Base-by-base conservation (phyloP, 176 grass and related monocot species). In the Paspalum notatum region DNA sequence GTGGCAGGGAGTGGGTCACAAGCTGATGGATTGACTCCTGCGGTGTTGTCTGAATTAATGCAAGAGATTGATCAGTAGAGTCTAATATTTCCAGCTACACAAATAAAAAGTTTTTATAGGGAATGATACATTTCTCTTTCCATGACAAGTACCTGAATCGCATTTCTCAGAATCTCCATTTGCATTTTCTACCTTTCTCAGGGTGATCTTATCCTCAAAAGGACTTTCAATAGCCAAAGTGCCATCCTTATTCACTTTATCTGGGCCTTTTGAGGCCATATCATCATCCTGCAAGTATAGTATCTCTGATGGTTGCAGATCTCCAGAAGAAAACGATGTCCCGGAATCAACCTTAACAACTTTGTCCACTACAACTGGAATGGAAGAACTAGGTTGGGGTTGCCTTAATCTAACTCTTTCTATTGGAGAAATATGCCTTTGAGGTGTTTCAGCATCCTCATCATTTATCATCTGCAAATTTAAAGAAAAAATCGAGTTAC, bases 401-500 rank as follows among this genome's bases (percentile, higher is more conserved):
- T 89, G 79, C 22, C 45, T 60, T 66, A 62, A 38, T 66, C 86
- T 85, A 68, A 62, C n/a, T 53, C 68, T 80, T 76, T 88, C 81
- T 65, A 59, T 45, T 41, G 83, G 72, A 88, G 86, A 57, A 75
- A 79, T 80, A 88, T 83, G 80, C 63, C 40, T 86, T 86, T 88
- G 81, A 76, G 89, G 77, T 48, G 63, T 84, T n/a, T 88, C 89
- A n/a, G 76, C 71, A 65, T 86, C 92, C 72, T 94, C 83, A 78
- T 91, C 83, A 20, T 89, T 87, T 81, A 94, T 89, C 82, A 91
- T 89, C 92, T 94, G 79, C 43, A 78, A 24, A 64, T 32, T 39
- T 73, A 5, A 39, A 66, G 10, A 81, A 82, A 82, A 83, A 83
- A 87, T 59, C 26, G 5, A 11, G 56, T 87, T 57, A 77, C 56